Evolutionary conservation across 2,329 filamentous ascomycete species (phyloP).

Genomic region (Elsinoe necatrix): DNA sequence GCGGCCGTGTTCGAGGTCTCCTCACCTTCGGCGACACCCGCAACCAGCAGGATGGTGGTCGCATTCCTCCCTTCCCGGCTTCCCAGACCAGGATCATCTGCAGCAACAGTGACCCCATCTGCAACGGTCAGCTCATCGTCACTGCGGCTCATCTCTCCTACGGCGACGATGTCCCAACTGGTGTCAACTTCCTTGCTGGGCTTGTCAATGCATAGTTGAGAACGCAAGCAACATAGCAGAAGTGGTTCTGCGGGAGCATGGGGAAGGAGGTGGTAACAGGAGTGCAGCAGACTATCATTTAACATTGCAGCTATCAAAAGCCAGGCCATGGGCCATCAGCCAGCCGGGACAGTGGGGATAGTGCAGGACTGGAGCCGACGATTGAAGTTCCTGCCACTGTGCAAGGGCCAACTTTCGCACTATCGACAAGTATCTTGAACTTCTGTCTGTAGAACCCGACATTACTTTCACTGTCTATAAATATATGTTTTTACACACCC

Average conservation of each 20-base stretch:
- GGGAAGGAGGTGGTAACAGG: not conserved
- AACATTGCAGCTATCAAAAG: constrained; percentile 9
- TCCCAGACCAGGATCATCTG: constrained; percentile 26
- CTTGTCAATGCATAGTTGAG: constrained; percentile 6
- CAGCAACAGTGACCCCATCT: constrained; percentile 25
- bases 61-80: constrained; percentile 29
- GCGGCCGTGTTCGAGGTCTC: constrained; percentile 30
- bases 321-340: not conserved
- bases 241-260: not conserved
- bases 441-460: not conserved
- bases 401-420: not conserved
- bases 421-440: not conserved
- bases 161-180: constrained; percentile 2
- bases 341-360: not conserved
- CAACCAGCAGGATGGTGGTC: constrained; percentile 31
- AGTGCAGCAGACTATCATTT: constrained; percentile 1
- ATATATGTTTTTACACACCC: constrained; percentile 3
- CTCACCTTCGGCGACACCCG: constrained; percentile 36
- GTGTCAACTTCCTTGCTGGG: constrained; percentile 13
- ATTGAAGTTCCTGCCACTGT: not conserved
- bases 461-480: constrained; percentile 14
- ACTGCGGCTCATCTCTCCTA: constrained; percentile 24
- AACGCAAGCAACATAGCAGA: not conserved
- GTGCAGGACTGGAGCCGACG: not conserved
- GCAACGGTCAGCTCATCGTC: constrained; percentile 23